A percentile compares a stretch with the other conserved stretches of the same genome.
phyloP scores from a whole-genome alignment of 1,139 yeast genomes.

The Taphrina sp. region DNA sequence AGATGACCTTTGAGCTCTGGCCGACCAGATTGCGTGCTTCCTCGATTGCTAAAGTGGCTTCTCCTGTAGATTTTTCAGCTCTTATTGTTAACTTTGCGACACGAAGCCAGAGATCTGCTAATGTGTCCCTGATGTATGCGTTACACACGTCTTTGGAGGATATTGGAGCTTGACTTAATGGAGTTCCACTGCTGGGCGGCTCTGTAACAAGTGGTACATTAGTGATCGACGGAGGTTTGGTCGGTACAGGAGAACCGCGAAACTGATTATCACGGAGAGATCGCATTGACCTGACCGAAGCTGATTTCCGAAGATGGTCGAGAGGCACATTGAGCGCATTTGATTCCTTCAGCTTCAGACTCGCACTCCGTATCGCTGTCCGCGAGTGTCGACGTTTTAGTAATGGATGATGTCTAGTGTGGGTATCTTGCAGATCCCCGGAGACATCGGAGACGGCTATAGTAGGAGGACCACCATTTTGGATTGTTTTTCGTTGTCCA shows the following conservation, averaged over 20 bases:
- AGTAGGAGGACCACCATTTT: neutral
- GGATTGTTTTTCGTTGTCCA: neutral
- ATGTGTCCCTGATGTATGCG: neutral
- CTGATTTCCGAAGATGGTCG: too few species aligned
- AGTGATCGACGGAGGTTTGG: slow-evolving; percentile 3
- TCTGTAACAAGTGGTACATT: neutral
- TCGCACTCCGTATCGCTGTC: too few species aligned
- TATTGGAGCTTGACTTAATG: neutral
- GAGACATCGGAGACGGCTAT: neutral
- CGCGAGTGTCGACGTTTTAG: too few species aligned
- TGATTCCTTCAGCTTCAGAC: too few species aligned
- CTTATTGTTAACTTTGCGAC: neutral
- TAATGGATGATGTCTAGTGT: neutral
- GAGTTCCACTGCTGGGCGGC: neutral
- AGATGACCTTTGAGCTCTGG: neutral
- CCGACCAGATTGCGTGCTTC: slow-evolving; percentile 14
- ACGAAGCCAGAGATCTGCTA: slow-evolving; percentile 16
- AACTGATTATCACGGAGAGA: too few species aligned
- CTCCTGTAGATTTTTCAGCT: neutral
- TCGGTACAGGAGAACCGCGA: slow-evolving; percentile 8
- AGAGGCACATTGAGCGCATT: too few species aligned
- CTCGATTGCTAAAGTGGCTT: slow-evolving; percentile 5
- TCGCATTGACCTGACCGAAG: too few species aligned
- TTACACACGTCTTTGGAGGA: neutral
- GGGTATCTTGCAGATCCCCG: neutral